Conservation (phyloP, 2,329 filamentous ascomycete genomes). For the Pseudocercospora crystallina region DNA sequence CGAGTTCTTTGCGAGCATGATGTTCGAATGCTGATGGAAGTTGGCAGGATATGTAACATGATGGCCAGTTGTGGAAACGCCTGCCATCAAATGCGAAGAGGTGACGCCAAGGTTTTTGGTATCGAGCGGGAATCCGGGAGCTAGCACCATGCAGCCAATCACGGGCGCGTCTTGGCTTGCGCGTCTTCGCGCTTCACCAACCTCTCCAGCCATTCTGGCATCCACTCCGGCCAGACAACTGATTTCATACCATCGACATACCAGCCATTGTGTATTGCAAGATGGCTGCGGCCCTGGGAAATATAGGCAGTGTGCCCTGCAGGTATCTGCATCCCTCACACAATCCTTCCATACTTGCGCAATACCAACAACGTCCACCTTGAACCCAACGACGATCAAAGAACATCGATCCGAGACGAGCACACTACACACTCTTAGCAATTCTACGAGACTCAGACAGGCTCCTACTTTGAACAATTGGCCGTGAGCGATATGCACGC, state of each 20-base stretch:
- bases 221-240: constrained; percentile 1
- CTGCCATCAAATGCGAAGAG: no score
- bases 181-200: background rate
- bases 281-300: constrained; percentile 6
- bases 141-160: no score
- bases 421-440: background rate
- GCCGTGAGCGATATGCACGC: constrained; percentile 13
- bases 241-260: constrained; percentile 1
- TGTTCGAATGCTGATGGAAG: no score
- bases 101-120: no score
- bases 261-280: constrained; percentile 11
- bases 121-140: no score
- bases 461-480: background rate
- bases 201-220: background rate
- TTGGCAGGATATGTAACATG: no score
- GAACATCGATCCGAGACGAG: background rate
- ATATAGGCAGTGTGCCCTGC: constrained; percentile 7
- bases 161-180: no score
- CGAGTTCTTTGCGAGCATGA: no score
- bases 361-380: constrained; percentile 17
- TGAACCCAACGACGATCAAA: constrained; percentile 10
- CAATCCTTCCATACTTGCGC: constrained; percentile 16
- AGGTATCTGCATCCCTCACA: constrained; percentile 2
- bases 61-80: no score
- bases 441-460: background rate